phyloP scores from a whole-genome alignment of 2,329 filamentous ascomycete genomes.

The Sclerotinia glacialis region DNA sequence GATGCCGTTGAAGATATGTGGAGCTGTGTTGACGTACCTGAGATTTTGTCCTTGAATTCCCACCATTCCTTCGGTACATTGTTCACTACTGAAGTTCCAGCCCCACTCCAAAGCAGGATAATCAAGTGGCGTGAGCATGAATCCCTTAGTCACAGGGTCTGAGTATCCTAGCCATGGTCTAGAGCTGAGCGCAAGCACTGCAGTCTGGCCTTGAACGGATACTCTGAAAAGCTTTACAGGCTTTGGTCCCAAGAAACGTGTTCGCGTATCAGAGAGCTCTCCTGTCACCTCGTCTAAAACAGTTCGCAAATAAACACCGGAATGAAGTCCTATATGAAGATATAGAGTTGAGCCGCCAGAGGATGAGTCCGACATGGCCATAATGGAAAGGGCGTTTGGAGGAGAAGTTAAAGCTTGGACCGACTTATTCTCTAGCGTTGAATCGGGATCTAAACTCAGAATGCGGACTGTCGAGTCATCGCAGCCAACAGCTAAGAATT shows the following conservation, averaged over 20 bases:
- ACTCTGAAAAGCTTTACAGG: conserved; percentile 88
- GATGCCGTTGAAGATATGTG: conserved; percentile 4
- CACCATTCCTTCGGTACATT: conserved; percentile 90
- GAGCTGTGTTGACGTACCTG: conserved; percentile 57
- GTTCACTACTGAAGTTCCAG: conserved; percentile 94
- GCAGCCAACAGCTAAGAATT: conserved; percentile 92
- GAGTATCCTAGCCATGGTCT: conserved; percentile 96
- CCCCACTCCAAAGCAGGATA: conserved; percentile 88
- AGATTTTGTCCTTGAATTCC: conserved; percentile 87
- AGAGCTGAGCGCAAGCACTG: conserved; percentile 85
- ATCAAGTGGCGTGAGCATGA: conserved; percentile 88
- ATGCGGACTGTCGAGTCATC: conserved; percentile 96
- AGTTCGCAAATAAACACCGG: conserved; percentile 92
- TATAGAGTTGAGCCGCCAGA: conserved; percentile 86
- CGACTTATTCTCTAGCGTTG: conserved; percentile 87
- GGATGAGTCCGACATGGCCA: conserved; percentile 92
- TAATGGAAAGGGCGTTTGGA: conserved; percentile 84
- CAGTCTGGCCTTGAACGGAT: conserved; percentile 78
- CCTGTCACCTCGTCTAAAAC: conserved; percentile 94
- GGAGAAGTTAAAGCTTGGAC: conserved; percentile 90
- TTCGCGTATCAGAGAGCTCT: conserved; percentile 89
- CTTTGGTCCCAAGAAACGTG: conserved; percentile 90
- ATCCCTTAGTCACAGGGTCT: conserved; percentile 79
- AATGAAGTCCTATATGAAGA: conserved; percentile 92
- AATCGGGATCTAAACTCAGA: conserved; percentile 83